phyloP scores from a whole-genome alignment of 805 yeast genomes.

The Schizosaccharomyces japonicus region DNA sequence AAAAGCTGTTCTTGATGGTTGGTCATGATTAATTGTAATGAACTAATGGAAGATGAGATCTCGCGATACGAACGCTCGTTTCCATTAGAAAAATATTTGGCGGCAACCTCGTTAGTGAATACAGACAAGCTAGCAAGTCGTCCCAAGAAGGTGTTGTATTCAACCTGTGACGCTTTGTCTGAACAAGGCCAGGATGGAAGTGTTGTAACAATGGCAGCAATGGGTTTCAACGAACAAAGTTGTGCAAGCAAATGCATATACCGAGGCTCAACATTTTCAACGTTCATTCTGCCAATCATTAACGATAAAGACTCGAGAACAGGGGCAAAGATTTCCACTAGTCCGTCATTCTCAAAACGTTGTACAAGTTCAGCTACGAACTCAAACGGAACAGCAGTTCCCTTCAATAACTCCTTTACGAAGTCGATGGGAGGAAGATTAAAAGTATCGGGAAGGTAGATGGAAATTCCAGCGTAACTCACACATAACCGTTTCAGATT shows the following conservation, averaged over 20 bases:
- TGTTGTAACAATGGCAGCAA: conserved; percentile 35
- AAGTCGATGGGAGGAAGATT: conserved; percentile 7
- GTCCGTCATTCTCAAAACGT: conserved; percentile 42
- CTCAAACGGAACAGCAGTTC: conserved; percentile 16
- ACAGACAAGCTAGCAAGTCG: not conserved
- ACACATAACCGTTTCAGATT: conserved; percentile 23
- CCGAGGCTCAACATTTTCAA: conserved; percentile 10
- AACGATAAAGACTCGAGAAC: conserved; percentile 22
- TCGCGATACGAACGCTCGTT: conserved; percentile 15
- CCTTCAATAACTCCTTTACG: conserved; percentile 8
- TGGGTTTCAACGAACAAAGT: conserved; percentile 34
- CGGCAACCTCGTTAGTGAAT: not conserved
- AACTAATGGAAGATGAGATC: not conserved
- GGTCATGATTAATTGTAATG: not conserved
- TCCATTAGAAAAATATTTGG: conserved; percentile 11
- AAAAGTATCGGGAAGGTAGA: conserved; percentile 13
- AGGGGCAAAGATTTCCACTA: conserved; percentile 34
- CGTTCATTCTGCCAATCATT: conserved; percentile 13
- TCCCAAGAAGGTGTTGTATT: conserved; percentile 45
- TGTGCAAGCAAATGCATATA: conserved; percentile 27
- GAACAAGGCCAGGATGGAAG: conserved; percentile 31
- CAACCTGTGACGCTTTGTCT: conserved; percentile 29
- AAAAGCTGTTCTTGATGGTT: conserved; percentile 34
- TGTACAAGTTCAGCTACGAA: conserved; percentile 34
- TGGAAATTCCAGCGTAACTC: conserved; percentile 22